Evolutionary conservation across 2,329 filamentous ascomycete species (phyloP).

Genomic region (Colletotrichum falcatum): DNA sequence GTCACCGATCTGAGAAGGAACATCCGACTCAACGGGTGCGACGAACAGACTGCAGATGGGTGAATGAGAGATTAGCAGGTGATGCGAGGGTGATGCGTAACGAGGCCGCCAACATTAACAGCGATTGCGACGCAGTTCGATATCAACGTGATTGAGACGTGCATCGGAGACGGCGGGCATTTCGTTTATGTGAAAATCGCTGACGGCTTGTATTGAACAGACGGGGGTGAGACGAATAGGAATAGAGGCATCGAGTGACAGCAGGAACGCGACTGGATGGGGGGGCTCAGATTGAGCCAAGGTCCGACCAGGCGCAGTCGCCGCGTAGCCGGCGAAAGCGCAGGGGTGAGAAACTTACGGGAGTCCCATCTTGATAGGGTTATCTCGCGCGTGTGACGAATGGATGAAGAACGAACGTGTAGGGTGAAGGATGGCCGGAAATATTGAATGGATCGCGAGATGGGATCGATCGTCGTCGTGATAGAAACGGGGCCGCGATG

Average conservation of each 20-base stretch:
- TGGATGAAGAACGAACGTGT: neutral
- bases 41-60: conserved; percentile 56
- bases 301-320: conserved; percentile 29
- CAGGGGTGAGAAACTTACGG: conserved; percentile 55
- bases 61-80: conserved; percentile 27
- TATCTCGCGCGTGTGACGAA: conserved; percentile 10
- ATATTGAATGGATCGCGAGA: neutral
- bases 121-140: conserved; percentile 34
- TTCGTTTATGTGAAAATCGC: conserved; percentile 1
- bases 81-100: conserved; percentile 16
- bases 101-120: conserved; percentile 27
- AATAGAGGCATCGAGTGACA: conserved; percentile 20
- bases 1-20: conserved; percentile 51
- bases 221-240: conserved; percentile 5
- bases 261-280: conserved; percentile 32
- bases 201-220: conserved; percentile 13
- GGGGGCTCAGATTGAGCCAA: conserved; percentile 40
- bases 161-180: neutral
- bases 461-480: conserved; percentile 12
- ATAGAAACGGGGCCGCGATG: conserved; percentile 27
- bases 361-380: conserved; percentile 56
- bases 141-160: conserved; percentile 10
- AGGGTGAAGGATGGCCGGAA: neutral
- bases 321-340: conserved; percentile 23
- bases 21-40: conserved; percentile 59